phyloP scores from a whole-genome alignment of 2,329 filamentous ascomycete genomes.

The Fusarium sp. region DNA sequence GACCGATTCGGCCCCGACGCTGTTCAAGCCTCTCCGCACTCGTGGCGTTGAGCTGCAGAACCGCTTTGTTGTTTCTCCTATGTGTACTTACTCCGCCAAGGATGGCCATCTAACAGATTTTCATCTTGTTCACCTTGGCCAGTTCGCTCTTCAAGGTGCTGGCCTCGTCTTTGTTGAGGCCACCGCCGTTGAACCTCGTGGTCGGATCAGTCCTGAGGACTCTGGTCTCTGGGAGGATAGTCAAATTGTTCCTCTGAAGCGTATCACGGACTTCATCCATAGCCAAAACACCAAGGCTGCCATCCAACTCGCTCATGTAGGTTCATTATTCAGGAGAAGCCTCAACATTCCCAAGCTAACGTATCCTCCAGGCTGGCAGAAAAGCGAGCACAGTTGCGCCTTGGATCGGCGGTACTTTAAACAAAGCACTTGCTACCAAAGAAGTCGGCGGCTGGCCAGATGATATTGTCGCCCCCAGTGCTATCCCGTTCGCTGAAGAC shows the following conservation, averaged over 20 bases:
- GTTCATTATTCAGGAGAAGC: neutral
- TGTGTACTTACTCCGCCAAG: conserved; percentile 68
- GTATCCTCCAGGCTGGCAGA: conserved; percentile 62
- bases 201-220: conserved; percentile 85
- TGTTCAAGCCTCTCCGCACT: conserved; percentile 66
- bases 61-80: conserved; percentile 67
- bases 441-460: conserved; percentile 66
- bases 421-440: conserved; percentile 61
- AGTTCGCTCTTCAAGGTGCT: conserved; percentile 79
- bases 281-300: conserved; percentile 79
- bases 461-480: conserved; percentile 62
- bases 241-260: conserved; percentile 77
- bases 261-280: conserved; percentile 82
- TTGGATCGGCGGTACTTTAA: conserved; percentile 67
- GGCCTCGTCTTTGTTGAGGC: conserved; percentile 82
- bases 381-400: conserved; percentile 70
- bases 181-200: conserved; percentile 77
- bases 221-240: conserved; percentile 84
- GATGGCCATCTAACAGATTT: conserved; percentile 79
- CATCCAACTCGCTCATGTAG: conserved; percentile 80
- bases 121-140: conserved; percentile 84
- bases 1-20: conserved; percentile 56
- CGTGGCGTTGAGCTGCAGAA: conserved; percentile 64
- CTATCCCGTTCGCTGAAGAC: conserved; percentile 67
- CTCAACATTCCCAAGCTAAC: neutral